Base-by-base conservation (phyloP, 2,329 filamentous ascomycete genomes). In the Cladosporium sphaerospermum region DNA sequence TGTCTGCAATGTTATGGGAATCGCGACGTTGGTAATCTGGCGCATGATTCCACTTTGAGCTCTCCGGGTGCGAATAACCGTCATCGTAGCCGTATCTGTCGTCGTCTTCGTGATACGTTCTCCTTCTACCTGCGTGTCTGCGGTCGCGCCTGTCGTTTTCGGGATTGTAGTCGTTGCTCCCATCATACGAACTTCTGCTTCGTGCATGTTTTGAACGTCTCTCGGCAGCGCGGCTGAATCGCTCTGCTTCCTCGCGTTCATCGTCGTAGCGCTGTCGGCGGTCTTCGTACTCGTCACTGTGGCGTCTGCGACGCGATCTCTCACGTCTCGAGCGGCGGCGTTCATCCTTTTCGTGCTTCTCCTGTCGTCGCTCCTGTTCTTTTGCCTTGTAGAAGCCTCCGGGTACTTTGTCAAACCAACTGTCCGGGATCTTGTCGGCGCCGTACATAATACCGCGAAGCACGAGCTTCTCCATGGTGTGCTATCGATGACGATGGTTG, bases 371-470 rank as follows among this genome's bases (percentile, higher is more conserved):
- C 32, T 44, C 52, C 40, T 59, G 37, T 50, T 66, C 61, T 54
- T 68, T 67, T 7, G 56, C 53, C 52, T 62, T 64, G 57, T 67
- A 70, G 59, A 60, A 69, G 49, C 63, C 64, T 31, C 65, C 66
- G 18, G 68, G 68, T 28, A 71, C 64, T 54, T 64, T 66, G 14
- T 71, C 68, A 55, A 69, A 70, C 61, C 65, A 67, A 18, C 47
- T 60, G 56, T 71, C 68, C 36, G 68, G 68, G n/a, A 71, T 67
- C 58, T 69, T 69, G 54, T 69, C 67, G 53, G 62, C 61, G 41
- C 61, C 60, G 48, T 61, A 62, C 56, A 61, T 58, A 53, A 63
- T 51, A 44, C 60, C 58, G 18, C 57, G 57, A 18, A 63, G 49
- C 31, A 63, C 56, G 34, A 63, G 56, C 51, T 63, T 63, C 56